Base-by-base conservation (phyloP, 495 filamentous ascomycete genomes). In the Tuber umbilicatum region DNA sequence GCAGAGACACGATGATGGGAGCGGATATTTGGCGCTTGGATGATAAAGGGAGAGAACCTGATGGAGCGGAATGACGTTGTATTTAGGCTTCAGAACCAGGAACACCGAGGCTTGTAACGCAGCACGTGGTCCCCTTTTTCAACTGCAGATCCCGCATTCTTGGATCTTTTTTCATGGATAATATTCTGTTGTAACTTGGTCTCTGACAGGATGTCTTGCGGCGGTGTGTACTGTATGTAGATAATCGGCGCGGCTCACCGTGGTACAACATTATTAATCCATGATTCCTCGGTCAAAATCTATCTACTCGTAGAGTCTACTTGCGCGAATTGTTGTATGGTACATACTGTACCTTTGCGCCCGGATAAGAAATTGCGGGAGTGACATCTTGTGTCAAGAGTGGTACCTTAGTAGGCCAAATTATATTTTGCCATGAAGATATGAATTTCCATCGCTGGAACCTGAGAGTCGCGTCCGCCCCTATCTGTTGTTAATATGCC, bases 21-120 rank as follows among this genome's bases (percentile, higher is more conserved):
- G 27, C 38, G 17, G 47, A 37, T 31, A 41, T n/a, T 70, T 70
- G 38, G 35, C 23, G 42, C 38, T 21, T 31, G 17, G 42, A 19
- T n/a, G 45, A 31, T 73, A 55, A 55, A 73, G 45, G 55, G 45
- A n/a, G 55, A 43, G 45, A 27, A 70, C 37, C 21, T 55, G 71
- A 31, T 2, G 55, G 27, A 64, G 12, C 27, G 55, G 55, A 35
- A 64, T 64, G 55, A 17, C 55, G 55, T 64, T 64, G 55, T 14
- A 35, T 17, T 64, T 64, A 7, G 55, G 14, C 27, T 64, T 64
- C 55, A 27, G 27, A 5, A 16, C 27, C 27, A 64, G 55, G 55
- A 64, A 35, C 27, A 64, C 55, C 55, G 55, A 64, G 55, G 55
- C 14, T 64, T 5, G 55, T 64, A 64, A 64, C n/a, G 27, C 27